Evolutionary conservation across 805 yeast genomes (phyloP), one percentile per base, ranked within the genome.

Genomic region (Zygoascus flipseniorum): DNA sequence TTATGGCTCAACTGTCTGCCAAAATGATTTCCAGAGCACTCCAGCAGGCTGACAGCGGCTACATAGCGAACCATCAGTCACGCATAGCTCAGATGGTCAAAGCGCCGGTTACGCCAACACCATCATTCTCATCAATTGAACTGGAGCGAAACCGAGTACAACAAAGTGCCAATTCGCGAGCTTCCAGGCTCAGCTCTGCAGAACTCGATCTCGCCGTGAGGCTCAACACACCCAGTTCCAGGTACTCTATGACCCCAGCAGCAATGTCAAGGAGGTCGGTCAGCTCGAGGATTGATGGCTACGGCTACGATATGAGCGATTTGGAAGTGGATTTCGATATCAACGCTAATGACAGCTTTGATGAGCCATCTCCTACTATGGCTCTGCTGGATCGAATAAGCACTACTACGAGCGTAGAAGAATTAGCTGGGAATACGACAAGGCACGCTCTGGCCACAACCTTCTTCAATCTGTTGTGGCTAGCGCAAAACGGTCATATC

Each of bases 401-500:
- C 44, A 16, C 20, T 32, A 19, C 35, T 44, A 23, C 35, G 42
- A 31, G 14, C n/a, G 16, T 20, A 31, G 43, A n/a, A 43, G 23
- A 44, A 23, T 43, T 35, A 43, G 53, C 39, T 10, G 16, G 16
- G 26, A 10, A 46, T 37, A n/a, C 16, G 35, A 42, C 43, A 2
- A 3, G 37, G 10, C 14, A 31, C n/a, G 6, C 19, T n/a, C 14
- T 42, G 11, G 45, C 52, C 9, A 23, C 44, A n/a, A 28, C 37
- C 8, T 53, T 53, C 39, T 42, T 16, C 31, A 18, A 35, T n/a
- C 20, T 53, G 35, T 42, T 53, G 18, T 48, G 52, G 52, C 43
- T 53, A 8, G 56, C 56, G 6, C 44, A 45, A 13, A 20, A 4
- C 5, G 28, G 41, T 11, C 48, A 32, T n/a, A 35, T 53, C 3